These are phyloP conservation scores for Lactarius hatsudake DNA, from an alignment of 768 basidiomycete genomes.

Conservation along the genomic window DNA sequence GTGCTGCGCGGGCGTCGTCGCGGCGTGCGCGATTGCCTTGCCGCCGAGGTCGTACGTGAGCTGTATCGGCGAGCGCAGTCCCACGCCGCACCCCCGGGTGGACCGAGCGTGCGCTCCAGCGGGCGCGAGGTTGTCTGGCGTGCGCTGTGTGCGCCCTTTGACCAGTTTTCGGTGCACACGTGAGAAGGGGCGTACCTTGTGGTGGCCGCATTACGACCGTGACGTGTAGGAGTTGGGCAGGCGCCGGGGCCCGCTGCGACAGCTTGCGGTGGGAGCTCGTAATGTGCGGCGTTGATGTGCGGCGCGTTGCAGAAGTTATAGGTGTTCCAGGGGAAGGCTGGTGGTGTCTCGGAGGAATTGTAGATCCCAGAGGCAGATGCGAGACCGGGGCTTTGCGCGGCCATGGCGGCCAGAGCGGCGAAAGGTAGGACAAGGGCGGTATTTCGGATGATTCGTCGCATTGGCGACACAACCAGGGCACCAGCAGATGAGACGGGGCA, in stretches of 20 bases:
- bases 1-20: slow-evolving; percentile 40
- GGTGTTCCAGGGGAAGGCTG: slow-evolving; percentile 44
- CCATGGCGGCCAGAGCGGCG: no score
- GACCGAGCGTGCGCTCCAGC: slow-evolving; percentile 41
- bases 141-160: slow-evolving; percentile 35
- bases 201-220: slow-evolving; percentile 46
- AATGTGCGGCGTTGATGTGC: slow-evolving; percentile 43
- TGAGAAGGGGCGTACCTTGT: slow-evolving; percentile 38
- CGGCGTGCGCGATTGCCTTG: slow-evolving; percentile 41
- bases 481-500: no score
- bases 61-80: slow-evolving; percentile 40
- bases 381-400: background rate
- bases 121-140: slow-evolving; percentile 51
- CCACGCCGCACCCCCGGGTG: slow-evolving; percentile 38
- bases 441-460: background rate
- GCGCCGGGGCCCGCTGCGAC: slow-evolving; percentile 16
- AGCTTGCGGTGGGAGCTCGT: slow-evolving; percentile 33
- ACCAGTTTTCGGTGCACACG: background rate
- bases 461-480: background rate
- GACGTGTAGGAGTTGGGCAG: slow-evolving; percentile 41
- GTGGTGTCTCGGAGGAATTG: slow-evolving; percentile 44
- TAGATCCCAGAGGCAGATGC: slow-evolving; percentile 39
- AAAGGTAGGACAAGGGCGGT: background rate
- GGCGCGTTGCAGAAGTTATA: slow-evolving; percentile 56
- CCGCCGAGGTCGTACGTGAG: slow-evolving; percentile 41